Evolutionary conservation across 164 flowering plant genomes (phyloP).

Genomic region (Umbellularia californica): DNA sequence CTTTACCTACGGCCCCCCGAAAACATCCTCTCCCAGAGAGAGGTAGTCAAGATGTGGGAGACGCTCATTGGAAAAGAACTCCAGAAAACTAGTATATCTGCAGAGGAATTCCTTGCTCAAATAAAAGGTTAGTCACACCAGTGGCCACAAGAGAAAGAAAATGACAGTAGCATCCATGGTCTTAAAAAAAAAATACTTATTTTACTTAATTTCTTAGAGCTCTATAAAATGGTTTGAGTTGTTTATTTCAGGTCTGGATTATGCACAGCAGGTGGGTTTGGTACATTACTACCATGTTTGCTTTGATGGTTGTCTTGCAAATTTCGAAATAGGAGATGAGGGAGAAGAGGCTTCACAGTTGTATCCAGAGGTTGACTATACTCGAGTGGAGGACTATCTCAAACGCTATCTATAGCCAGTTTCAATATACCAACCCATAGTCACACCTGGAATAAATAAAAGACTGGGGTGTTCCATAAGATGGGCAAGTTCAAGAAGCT

Average conservation of each 20-base stretch:
- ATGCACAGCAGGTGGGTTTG: conserved; percentile 54
- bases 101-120: conserved; percentile 34
- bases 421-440: background rate
- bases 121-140: conserved; percentile 36
- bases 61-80: conserved; percentile 46
- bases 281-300: conserved; percentile 49
- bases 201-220: too few relatives aligned
- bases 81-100: conserved; percentile 31
- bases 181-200: too few relatives aligned
- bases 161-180: too few relatives aligned
- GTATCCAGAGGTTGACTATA: conserved; percentile 55
- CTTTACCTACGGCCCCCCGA: conserved; percentile 54
- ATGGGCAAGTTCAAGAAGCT: too few relatives aligned
- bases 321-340: conserved; percentile 48
- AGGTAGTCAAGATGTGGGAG: conserved; percentile 63
- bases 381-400: conserved; percentile 34
- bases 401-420: conserved; percentile 31
- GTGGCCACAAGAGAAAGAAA: too few relatives aligned
- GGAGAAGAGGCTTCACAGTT: conserved; percentile 50
- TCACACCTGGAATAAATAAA: background rate
- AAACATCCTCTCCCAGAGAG: conserved; percentile 56
- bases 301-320: conserved; percentile 59
- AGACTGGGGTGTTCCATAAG: too few relatives aligned
- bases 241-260: conserved; percentile 22
- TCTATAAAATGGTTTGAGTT: background rate